Percentiles rank a stretch among this genome's conserved stretches.
phyloP scores from a whole-genome alignment of 805 yeast genomes.

The Saccharomycopsis guyanensis region DNA sequence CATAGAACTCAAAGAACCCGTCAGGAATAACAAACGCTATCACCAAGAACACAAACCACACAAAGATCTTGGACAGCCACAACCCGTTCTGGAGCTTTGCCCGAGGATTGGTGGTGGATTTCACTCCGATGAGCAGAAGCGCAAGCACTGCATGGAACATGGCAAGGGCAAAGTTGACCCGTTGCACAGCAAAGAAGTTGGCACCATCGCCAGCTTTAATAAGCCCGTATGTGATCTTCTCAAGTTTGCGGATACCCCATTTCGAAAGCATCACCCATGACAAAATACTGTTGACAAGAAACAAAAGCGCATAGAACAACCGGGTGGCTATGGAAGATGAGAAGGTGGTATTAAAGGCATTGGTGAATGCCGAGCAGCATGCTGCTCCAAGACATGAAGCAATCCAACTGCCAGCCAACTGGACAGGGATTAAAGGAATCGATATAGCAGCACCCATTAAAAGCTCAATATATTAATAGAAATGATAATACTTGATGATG shows the following conservation, averaged over 20 bases:
- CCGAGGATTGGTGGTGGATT: slow-evolving; percentile 69
- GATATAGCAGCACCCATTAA: slow-evolving; percentile 65
- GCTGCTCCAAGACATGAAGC: slow-evolving; percentile 82
- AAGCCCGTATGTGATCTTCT: slow-evolving; percentile 58
- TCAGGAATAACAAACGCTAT: slow-evolving; percentile 80
- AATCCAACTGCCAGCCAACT: slow-evolving; percentile 48
- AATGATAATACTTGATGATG: too few species aligned
- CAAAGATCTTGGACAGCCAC: slow-evolving; percentile 72
- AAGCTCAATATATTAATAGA: too few species aligned
- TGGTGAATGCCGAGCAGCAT: slow-evolving; percentile 57
- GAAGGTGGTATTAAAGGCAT: slow-evolving; percentile 43
- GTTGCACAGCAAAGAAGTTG: slow-evolving; percentile 86
- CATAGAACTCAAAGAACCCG: slow-evolving; percentile 78
- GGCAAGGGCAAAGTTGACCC: slow-evolving; percentile 85
- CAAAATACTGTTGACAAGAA: slow-evolving; percentile 68
- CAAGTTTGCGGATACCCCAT: slow-evolving; percentile 67
- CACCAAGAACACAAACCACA: slow-evolving; percentile 49
- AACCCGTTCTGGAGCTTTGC: slow-evolving; percentile 83
- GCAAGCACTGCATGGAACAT: slow-evolving; percentile 69
- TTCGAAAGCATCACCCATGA: slow-evolving; percentile 93
- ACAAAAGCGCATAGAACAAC: slow-evolving; percentile 72
- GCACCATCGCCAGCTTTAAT: slow-evolving; percentile 65
- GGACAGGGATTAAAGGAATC: slow-evolving; percentile 52
- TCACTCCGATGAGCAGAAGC: slow-evolving; percentile 58
- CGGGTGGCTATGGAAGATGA: slow-evolving; percentile 79